A percentile compares a stretch with the other conserved stretches of the same genome.
Evolutionary conservation across 2,329 filamentous ascomycete species (phyloP).

Genomic region (Coniosporium uncinatum): DNA sequence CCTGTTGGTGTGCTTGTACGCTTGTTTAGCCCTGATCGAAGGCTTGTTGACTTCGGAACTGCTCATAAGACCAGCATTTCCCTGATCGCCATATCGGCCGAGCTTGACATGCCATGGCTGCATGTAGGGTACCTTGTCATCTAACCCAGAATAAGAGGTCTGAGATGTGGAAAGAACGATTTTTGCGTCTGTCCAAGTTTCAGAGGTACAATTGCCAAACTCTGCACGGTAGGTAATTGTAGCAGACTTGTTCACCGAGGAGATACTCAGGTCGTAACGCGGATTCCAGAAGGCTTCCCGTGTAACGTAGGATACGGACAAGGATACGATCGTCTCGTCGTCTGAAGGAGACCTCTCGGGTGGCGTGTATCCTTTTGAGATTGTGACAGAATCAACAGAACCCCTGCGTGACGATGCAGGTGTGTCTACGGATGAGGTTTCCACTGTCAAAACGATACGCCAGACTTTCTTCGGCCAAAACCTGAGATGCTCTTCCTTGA

Average conservation of each 20-base stretch:
- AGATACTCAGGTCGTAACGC: constrained; percentile 57
- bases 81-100: constrained; percentile 17
- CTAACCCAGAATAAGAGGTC: constrained; percentile 49
- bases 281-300: constrained; percentile 52
- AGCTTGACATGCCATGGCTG: constrained; percentile 52
- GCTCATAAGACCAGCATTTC: constrained; percentile 13
- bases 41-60: constrained; percentile 9
- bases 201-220: constrained; percentile 55
- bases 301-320: constrained; percentile 56
- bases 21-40: constrained; percentile 1
- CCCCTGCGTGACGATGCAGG: constrained; percentile 16
- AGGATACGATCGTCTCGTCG: constrained; percentile 9
- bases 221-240: constrained; percentile 56
- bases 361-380: constrained; percentile 4
- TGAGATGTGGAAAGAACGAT: constrained; percentile 59
- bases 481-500: constrained; percentile 20
- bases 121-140: constrained; percentile 49
- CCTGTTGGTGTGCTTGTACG: constrained; percentile 10
- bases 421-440: constrained; percentile 21
- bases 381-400: constrained; percentile 17
- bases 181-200: constrained; percentile 57
- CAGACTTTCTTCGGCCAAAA: constrained; percentile 30
- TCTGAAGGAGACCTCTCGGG: not conserved
- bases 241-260: constrained; percentile 45
- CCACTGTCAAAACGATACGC: constrained; percentile 26